Evolutionary conservation across 2,329 filamentous ascomycete genomes (phyloP).

Genomic region (Hawksworthiomyces lignivorus): DNA sequence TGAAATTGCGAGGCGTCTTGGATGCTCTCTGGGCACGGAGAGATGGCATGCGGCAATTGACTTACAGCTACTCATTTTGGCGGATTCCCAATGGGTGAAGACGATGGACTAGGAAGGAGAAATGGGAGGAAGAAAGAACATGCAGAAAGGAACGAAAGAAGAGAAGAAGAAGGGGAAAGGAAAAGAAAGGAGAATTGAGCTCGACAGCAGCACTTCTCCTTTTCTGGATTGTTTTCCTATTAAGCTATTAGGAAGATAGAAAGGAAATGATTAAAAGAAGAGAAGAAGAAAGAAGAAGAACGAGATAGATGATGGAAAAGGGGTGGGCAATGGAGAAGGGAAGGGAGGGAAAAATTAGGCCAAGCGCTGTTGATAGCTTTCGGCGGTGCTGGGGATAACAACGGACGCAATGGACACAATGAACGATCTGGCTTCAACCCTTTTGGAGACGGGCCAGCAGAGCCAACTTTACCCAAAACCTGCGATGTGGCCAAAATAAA

Average conservation of each 20-base stretch:
- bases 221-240: too few relatives aligned
- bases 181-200: neutral
- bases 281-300: neutral
- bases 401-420: slow-evolving; percentile 1
- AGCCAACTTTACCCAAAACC: slow-evolving; percentile 10
- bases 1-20: too few relatives aligned
- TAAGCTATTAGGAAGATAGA: slow-evolving; percentile 3
- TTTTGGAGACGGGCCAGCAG: too few relatives aligned
- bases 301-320: slow-evolving; percentile 1
- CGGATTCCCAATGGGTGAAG: slow-evolving; percentile 7
- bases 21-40: too few relatives aligned
- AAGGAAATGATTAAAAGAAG: neutral
- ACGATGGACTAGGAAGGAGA: slow-evolving; percentile 11
- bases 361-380: slow-evolving; percentile 5
- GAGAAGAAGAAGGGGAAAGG: neutral
- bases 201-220: slow-evolving; percentile 3
- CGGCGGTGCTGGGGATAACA: slow-evolving; percentile 7
- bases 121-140: neutral
- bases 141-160: neutral
- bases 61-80: slow-evolving; percentile 31
- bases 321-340: neutral
- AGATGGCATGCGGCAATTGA: slow-evolving; percentile 10
- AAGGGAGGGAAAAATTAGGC: slow-evolving; percentile 9
- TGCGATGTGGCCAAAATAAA: slow-evolving; percentile 21
- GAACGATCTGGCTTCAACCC: slow-evolving; percentile 24